Base-by-base conservation (phyloP, 106 monocot species). In the Allium sativum region DNA sequence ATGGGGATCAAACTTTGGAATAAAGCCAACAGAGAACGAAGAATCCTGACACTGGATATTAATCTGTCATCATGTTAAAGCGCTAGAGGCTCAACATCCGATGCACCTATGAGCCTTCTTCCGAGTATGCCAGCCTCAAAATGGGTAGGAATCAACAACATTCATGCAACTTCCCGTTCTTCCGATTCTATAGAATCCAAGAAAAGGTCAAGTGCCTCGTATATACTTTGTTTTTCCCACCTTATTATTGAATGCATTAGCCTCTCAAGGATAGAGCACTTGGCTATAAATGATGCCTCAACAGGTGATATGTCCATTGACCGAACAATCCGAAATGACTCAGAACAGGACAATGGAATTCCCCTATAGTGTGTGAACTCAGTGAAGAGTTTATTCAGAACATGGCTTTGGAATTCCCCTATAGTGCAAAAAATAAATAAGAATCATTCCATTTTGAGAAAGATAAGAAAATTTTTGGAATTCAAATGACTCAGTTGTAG, bases 361-460 rank as follows among this genome's bases (percentile, higher is more conserved):
- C n/a, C n/a, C n/a, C n/a, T n/a, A n/a, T n/a, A n/a, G 51, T 98
- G 91, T 52, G 96, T 98, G 58, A 85, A 98, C 70, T 91, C 96
- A 14, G 96, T 98, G 53, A 91, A 98, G 20, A 98, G 91, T 78
- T 98, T 98, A 75, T 88, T 85, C 69, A 98, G 66, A 62, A 98
- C 91, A 72, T 91, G 96, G 56, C 96, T 91, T 7, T 91, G 79
- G 64, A 73, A 98, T 68, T 98, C 91, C 48, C 91, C 96, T 98
- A 72, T 57, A 78, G 57, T 6, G 9, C 45, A 62, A 14, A 62
- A 21, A 6, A 62, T 9, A 46, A n/a, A n/a, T n/a, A n/a, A n/a
- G n/a, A n/a, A n/a, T n/a, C n/a, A n/a, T n/a, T n/a, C n/a, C 18
- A 15, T 55, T 19, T 19, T 17, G 55, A 55, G 17, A 55, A n/a